Percentiles rank a stretch among this genome's conserved stretches.
Evolutionary conservation across 2,329 filamentous ascomycete genomes (phyloP).

Genomic region (Colletotrichum tropicicola): DNA sequence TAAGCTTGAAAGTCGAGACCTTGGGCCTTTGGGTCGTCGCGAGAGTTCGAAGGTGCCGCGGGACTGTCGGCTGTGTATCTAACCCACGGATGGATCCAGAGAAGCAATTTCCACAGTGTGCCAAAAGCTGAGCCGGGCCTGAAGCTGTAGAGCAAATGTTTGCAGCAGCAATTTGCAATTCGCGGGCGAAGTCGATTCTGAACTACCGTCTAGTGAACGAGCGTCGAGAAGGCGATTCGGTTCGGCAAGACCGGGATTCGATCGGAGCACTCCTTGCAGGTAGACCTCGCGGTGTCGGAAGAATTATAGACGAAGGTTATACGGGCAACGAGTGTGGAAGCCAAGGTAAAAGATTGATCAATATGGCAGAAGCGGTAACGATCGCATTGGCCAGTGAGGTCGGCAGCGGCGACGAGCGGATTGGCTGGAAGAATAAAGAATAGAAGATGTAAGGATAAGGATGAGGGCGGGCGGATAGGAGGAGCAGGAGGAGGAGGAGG

Average conservation of each 20-base stretch:
- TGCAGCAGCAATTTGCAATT: conserved; percentile 8
- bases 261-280: conserved; percentile 26
- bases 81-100: not conserved
- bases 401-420: conserved; percentile 21
- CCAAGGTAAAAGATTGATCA: conserved; percentile 28
- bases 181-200: conserved; percentile 32
- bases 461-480: conserved; percentile 39
- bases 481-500: conserved; percentile 38
- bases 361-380: conserved; percentile 25
- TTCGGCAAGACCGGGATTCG: conserved; percentile 3
- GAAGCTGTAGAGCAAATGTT: conserved; percentile 11
- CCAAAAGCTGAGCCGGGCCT: not conserved
- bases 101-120: not conserved
- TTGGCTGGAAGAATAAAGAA: conserved; percentile 37
- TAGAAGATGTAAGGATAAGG: conserved; percentile 40
- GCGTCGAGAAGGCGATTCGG: conserved; percentile 22
- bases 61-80: not conserved
- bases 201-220: conserved; percentile 18
- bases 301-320: conserved; percentile 33
- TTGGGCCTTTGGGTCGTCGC: not conserved
- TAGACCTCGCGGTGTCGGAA: conserved; percentile 27
- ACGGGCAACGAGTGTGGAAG: conserved; percentile 32
- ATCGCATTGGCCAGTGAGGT: conserved; percentile 28
- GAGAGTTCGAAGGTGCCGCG: not conserved
- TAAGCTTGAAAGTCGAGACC: not conserved